A percentile compares a stretch with the other conserved stretches of the same genome.
Conservation (phyloP, 73 alveolate species). For the Blepharisma stoltei region DNA sequence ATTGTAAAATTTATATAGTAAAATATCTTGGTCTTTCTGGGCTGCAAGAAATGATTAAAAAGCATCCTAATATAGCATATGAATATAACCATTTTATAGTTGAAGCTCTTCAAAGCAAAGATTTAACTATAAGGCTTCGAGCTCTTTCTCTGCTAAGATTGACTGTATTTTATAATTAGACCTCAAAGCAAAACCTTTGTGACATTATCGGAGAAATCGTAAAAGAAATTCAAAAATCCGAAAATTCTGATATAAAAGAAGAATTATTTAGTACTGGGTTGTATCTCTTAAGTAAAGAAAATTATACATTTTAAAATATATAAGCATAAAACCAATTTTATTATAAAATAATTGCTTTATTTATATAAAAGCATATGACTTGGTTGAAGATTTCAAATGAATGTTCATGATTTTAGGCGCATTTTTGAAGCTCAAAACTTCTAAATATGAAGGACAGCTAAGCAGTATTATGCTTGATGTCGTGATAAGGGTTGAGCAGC, state of each 20-base stretch:
- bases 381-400: not conserved
- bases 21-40: constrained; percentile 10
- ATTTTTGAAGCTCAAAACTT: not conserved
- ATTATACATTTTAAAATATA: too few relatives aligned
- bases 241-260: constrained; percentile 15
- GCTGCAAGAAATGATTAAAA: not conserved
- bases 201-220: not conserved
- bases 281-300: not conserved
- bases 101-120: constrained; percentile 28
- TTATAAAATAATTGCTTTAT: too few relatives aligned
- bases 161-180: not conserved
- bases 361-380: too few relatives aligned
- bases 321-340: too few relatives aligned
- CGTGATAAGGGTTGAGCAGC: constrained; percentile 1
- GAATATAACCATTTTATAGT: not conserved
- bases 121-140: constrained; percentile 11
- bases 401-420: not conserved
- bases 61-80: not conserved
- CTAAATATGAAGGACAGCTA: constrained; percentile 10
- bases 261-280: not conserved
- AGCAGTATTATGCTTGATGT: constrained; percentile 17
- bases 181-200: not conserved
- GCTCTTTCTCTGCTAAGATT: not conserved
- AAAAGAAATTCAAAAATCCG: not conserved
- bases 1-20: constrained; percentile 14